Conservation (phyloP, 495 filamentous ascomycete species). For the Neurospora intermedia region DNA sequence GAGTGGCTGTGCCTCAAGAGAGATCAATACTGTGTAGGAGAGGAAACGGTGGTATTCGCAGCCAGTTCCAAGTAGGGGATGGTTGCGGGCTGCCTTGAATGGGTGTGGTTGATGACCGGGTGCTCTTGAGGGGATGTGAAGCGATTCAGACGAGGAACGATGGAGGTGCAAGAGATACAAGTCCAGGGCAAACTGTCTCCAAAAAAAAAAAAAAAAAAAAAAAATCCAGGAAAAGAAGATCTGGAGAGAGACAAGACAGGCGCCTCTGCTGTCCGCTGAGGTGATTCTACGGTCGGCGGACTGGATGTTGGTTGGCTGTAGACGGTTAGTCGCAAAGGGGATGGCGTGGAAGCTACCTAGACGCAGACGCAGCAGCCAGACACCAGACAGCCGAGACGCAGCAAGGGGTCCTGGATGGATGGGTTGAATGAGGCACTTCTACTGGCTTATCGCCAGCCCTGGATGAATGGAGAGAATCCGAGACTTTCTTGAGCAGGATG, state of each 20-base stretch:
- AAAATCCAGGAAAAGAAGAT: not conserved
- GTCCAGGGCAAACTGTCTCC: not conserved
- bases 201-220: not conserved
- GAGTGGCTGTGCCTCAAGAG: not conserved
- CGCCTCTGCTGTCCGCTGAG: not conserved
- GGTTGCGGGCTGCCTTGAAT: not conserved
- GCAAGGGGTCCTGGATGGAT: not conserved
- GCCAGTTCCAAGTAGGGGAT: not conserved
- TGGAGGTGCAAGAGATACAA: not conserved
- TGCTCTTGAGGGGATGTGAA: not conserved
- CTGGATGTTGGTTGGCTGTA: not conserved
- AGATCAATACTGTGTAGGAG: not conserved
- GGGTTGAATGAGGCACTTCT: not conserved
- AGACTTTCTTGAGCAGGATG: not conserved
- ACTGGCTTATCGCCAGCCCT: not conserved
- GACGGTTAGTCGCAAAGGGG: not conserved
- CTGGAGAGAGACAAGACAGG: not conserved
- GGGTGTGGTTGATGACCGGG: not conserved
- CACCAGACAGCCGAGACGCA: not conserved
- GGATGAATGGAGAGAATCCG: not conserved
- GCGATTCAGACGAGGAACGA: not conserved
- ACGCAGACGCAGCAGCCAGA: not conserved
- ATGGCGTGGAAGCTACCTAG: not conserved
- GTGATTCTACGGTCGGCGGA: not conserved
- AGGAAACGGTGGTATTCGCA: not conserved